phyloP scores from a whole-genome alignment of 2,329 filamentous ascomycete genomes.

The Parastagonospora nodorum region DNA sequence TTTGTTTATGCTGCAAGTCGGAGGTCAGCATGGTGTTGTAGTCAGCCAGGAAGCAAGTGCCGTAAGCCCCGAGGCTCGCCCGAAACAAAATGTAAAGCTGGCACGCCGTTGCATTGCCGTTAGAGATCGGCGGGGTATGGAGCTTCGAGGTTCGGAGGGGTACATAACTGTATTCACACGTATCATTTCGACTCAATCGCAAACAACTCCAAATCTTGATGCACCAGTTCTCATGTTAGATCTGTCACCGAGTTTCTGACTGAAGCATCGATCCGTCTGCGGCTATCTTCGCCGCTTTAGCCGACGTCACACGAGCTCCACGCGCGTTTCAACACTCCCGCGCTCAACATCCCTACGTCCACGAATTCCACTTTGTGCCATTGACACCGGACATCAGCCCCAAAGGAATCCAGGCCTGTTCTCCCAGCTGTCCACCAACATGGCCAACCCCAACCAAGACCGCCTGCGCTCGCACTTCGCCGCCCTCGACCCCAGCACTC shows the following conservation, averaged over 20 bases:
- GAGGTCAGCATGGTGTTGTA: no score
- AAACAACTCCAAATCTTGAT: no score
- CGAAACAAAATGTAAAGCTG: background rate
- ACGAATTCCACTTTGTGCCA: background rate
- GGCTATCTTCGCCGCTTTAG: background rate
- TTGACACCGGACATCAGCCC: background rate
- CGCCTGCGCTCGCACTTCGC: constrained; percentile 51
- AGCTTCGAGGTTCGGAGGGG: background rate
- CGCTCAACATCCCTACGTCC: background rate
- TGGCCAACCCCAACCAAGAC: constrained; percentile 40
- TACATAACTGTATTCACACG: no score
- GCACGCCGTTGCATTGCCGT: background rate
- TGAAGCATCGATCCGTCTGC: background rate
- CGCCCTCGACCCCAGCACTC: constrained; percentile 46
- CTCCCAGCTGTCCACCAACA: constrained; percentile 1
- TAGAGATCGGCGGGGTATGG: constrained; percentile 1
- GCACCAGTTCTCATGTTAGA: no score
- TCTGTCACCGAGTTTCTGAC: no score
- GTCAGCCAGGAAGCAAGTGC: no score
- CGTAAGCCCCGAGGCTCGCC: background rate
- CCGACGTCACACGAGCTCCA: background rate
- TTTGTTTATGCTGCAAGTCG: no score
- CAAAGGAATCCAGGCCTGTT: background rate
- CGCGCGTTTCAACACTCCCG: no score
- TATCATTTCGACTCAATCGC: no score